Base-by-base conservation (phyloP, 2,329 filamentous ascomycete genomes). In the Diaporthe sp. region DNA sequence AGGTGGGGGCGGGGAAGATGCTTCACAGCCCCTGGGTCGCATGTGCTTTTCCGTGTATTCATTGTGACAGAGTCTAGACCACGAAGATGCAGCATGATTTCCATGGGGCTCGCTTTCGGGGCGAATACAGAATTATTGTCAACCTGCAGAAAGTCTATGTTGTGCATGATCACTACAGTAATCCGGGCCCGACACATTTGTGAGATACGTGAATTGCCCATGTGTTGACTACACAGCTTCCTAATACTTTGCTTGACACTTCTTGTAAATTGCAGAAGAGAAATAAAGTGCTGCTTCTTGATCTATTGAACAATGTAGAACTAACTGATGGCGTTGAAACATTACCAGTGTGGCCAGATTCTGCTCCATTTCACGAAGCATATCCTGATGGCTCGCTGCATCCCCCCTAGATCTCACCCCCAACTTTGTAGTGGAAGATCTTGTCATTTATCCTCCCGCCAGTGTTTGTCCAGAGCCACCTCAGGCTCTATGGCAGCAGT, bases 381-480 rank as follows among this genome's bases (percentile, higher is more conserved):
- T 15, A 31, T 31, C 4, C 20, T 31, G 20, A 53, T 4, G 4
- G 34, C n/a, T 39, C 65, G 15, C 42, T 47, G 3, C 8, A 47
- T 42, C 2, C 3, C 17, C 44, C 34, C 76, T 71, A 81, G 6
- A 79, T 77, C 65, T 81, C 80, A 44, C 80, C 80, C 20, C 80
- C 80, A 44, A 81, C 77, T 63, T 79, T 79, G 72, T 77, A 76
- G 15, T 75, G 76, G 63, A 80, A 81, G 20, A 76, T 76, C 61
- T 74, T 73, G 20, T 78, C 55, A 67, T 79, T 79, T 55, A 80
- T 65, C 44, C 76, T 76, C 20, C 80, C 80, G 22, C 76, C 79
- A 10, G 80, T 81, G 4, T 71, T 74, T 31, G 76, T 77, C 80
- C 80, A 81, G 4, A 79, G 63, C 80, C 80, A 80, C 4, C 75